A percentile compares a stretch with the other conserved stretches of the same genome.
Conservation (phyloP, 345 rosid species). For the Turnera subulata region DNA sequence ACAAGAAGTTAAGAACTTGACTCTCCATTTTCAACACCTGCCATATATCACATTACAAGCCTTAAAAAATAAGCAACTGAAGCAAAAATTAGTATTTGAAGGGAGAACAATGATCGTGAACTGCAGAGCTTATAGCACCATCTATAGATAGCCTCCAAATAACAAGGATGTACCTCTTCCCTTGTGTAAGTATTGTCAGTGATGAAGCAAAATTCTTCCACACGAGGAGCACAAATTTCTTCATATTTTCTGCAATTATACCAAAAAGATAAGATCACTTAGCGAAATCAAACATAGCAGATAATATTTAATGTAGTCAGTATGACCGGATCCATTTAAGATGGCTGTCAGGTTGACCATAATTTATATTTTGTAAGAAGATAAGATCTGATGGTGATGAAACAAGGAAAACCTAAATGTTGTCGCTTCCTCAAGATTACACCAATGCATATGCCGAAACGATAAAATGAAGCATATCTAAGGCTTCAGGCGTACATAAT, state of each 20-base stretch:
- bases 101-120: neutral
- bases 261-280: constrained; percentile 15
- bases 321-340: neutral
- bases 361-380: neutral
- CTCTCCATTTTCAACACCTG: constrained; percentile 92
- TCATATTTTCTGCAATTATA: constrained; percentile 70
- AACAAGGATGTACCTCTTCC: constrained; percentile 45
- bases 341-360: neutral
- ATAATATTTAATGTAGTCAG: neutral
- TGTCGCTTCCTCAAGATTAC: too few species aligned
- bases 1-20: constrained; percentile 58
- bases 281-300: constrained; percentile 6
- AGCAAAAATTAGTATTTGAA: neutral
- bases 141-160: neutral
- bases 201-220: constrained; percentile 91
- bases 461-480: neutral
- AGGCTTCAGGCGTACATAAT: neutral
- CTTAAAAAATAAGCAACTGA: constrained; percentile 16
- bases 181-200: constrained; percentile 86
- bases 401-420: too few species aligned
- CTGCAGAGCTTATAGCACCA: neutral
- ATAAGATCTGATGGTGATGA: too few species aligned
- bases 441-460: too few species aligned
- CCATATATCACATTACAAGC: constrained; percentile 24
- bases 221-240: constrained; percentile 80